These are phyloP conservation scores for Brasilioporus rufonigricans DNA, from an alignment of 768 basidiomycete species.

Conservation along the genomic window DNA sequence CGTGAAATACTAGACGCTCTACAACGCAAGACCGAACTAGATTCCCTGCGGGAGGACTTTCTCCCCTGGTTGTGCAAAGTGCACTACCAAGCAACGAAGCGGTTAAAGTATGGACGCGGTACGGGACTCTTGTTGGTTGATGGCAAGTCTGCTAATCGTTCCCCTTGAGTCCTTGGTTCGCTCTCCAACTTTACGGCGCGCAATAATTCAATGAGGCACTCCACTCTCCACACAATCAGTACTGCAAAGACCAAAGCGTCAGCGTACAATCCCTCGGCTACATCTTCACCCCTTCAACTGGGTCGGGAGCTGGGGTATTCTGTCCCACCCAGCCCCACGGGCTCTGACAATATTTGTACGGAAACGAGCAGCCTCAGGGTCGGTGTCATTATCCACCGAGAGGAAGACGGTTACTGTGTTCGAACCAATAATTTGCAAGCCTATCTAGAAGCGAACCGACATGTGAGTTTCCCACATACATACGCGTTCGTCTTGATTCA, in stretches of 20 bases:
- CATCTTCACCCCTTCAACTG: conserved; percentile 22
- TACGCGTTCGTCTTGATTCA: conserved; percentile 8
- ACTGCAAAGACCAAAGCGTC: conserved; percentile 15
- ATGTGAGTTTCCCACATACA: conserved; percentile 43
- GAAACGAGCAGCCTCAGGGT: conserved; percentile 54
- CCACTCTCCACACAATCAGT: conserved; percentile 42
- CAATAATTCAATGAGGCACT: conserved; percentile 46
- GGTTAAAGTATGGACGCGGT: conserved; percentile 60
- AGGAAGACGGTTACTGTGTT: conserved; percentile 53
- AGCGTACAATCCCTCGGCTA: background rate
- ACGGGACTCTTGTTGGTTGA: conserved; percentile 11
- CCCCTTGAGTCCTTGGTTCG: conserved; percentile 44
- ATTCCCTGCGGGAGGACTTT: conserved; percentile 87
- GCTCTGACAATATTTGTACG: conserved; percentile 35
- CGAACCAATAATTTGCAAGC: conserved; percentile 75
- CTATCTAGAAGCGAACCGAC: conserved; percentile 79
- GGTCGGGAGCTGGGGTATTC: conserved; percentile 36
- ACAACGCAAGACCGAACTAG: conserved; percentile 63
- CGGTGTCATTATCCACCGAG: conserved; percentile 58
- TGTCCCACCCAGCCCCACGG: conserved; percentile 45
- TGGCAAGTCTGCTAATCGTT: background rate
- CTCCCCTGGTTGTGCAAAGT: conserved; percentile 90
- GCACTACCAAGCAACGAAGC: conserved; percentile 66
- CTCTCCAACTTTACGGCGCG: conserved; percentile 45
- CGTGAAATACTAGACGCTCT: conserved; percentile 70